Conservation (phyloP, 805 yeast genomes). For the Cyberlindnera saturnus region DNA sequence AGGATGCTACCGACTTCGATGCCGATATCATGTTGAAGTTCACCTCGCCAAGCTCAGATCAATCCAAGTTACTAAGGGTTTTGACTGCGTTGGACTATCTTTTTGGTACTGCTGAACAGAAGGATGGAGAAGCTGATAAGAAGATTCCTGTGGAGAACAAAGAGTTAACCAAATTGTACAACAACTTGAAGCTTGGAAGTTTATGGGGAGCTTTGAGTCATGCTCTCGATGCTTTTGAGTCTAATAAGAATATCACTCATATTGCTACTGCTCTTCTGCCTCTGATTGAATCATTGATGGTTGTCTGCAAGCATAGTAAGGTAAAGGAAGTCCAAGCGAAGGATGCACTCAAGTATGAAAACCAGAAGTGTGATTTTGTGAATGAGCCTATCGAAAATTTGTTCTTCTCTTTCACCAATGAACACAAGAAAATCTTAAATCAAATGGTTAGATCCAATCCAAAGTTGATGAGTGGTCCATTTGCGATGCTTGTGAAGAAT, state of each 20-base stretch:
- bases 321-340: constrained; percentile 51
- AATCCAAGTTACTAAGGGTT: constrained; percentile 79
- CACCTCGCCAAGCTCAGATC: constrained; percentile 77
- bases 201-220: constrained; percentile 84
- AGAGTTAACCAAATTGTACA: constrained; percentile 55
- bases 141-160: constrained; percentile 19
- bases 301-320: constrained; percentile 84
- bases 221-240: constrained; percentile 59
- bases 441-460: constrained; percentile 90
- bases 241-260: constrained; percentile 46
- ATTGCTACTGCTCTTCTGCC: constrained; percentile 82
- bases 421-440: constrained; percentile 80
- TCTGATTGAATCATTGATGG: constrained; percentile 87
- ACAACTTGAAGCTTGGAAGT: constrained; percentile 61
- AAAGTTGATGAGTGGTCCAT: constrained; percentile 92
- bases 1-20: constrained; percentile 40
- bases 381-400: constrained; percentile 71
- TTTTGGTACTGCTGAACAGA: constrained; percentile 34
- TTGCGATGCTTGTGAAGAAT: constrained; percentile 79
- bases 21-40: constrained; percentile 56
- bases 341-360: constrained; percentile 56
- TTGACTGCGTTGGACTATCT: constrained; percentile 84
- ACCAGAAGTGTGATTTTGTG: constrained; percentile 56
- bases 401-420: constrained; percentile 82
- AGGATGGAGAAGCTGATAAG: constrained; percentile 24